phyloP scores from a whole-genome alignment of 2,329 filamentous ascomycete species.

The Nannizziopsis arthrosporioides region DNA sequence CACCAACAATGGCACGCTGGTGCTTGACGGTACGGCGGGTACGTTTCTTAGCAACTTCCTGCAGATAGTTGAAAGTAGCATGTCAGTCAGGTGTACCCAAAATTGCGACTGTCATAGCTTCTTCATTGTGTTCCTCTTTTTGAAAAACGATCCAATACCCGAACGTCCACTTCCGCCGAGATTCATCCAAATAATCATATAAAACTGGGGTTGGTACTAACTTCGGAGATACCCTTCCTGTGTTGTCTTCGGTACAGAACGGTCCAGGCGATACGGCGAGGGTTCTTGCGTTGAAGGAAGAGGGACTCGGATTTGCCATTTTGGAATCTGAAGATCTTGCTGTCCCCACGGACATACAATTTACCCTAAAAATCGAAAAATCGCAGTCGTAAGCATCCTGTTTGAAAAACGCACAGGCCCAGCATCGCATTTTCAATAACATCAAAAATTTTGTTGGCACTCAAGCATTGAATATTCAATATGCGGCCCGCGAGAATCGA shows the following conservation, averaged over 20 bases:
- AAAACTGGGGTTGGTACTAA: slow-evolving; percentile 44
- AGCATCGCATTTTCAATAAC: neutral
- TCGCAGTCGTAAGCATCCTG: slow-evolving; percentile 13
- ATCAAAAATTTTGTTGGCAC: slow-evolving; percentile 2
- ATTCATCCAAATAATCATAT: neutral
- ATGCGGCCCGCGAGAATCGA: slow-evolving; percentile 13
- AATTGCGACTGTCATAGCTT: neutral
- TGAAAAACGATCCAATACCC: slow-evolving; percentile 9
- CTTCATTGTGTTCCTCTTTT: neutral
- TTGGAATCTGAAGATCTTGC: slow-evolving; percentile 99
- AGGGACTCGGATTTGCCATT: slow-evolving; percentile 99
- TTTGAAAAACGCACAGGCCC: neutral
- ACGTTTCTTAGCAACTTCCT: slow-evolving; percentile 99
- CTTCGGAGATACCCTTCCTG: slow-evolving; percentile 99
- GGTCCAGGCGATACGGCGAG: slow-evolving; percentile 97
- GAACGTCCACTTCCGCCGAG: neutral
- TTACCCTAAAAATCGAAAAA: slow-evolving; percentile 61
- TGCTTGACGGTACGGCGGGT: slow-evolving; percentile 95
- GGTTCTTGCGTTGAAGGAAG: slow-evolving; percentile 99
- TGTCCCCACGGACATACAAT: slow-evolving; percentile 98
- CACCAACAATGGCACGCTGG: slow-evolving; percentile 98
- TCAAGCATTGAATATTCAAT: neutral
- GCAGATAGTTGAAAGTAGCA: slow-evolving; percentile 28
- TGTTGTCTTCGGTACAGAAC: slow-evolving; percentile 96
- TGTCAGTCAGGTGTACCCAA: slow-evolving; percentile 1